Evolutionary conservation across 208 protist species (phyloP), one percentile per base, ranked within the genome.

Genomic region (Balamuthia mandrillaris): DNA sequence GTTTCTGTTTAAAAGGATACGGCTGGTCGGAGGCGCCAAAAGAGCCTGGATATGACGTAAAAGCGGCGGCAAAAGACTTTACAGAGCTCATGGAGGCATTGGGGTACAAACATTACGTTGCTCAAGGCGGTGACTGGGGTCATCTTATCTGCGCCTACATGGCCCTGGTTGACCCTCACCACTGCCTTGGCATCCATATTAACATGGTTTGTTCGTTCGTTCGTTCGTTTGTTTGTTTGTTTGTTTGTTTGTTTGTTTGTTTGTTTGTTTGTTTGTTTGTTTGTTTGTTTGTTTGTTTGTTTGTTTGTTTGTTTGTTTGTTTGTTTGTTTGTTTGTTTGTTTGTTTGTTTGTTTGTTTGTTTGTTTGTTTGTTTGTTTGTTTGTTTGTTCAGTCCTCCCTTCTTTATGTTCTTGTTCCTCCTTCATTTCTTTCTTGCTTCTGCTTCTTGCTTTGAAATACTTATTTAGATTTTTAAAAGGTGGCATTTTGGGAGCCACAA

Each of bases 51-150:
- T 45, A 3, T 37, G 74, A 10, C 51, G 58, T 1, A 52, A 52
- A 29, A 65, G 65, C 74, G 31, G n/a, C 54, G n/a, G 31, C 0
- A 65, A 65, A 16, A 24, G 58, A 14, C 51, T 45, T 54, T 42
- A 39, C 41, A 10, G 60, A 49, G 31, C 72, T 81, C 9, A 81
- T 63, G 44, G 44, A 81, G 14, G 60, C 49, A 5, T 35, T 81
- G 45, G 44, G 51, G 47, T 61, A 63, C 72, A 81, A 81, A 33
- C 72, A 60, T 29, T 63, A 54, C 72, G 72, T 54, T 31, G 49
- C 51, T 10, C 72, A 81, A 29, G 74, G 74, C 3, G 74, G 74
- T 52, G 74, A 82, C 29, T 82, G 74, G 74, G 74, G 74, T 29
- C 58, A 52, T 52, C 3, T 39, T 18, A 47, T 82, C 54, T 29